Evolutionary conservation across 2,329 filamentous ascomycete genomes (phyloP).

Genomic region (Claviceps digitariae): DNA sequence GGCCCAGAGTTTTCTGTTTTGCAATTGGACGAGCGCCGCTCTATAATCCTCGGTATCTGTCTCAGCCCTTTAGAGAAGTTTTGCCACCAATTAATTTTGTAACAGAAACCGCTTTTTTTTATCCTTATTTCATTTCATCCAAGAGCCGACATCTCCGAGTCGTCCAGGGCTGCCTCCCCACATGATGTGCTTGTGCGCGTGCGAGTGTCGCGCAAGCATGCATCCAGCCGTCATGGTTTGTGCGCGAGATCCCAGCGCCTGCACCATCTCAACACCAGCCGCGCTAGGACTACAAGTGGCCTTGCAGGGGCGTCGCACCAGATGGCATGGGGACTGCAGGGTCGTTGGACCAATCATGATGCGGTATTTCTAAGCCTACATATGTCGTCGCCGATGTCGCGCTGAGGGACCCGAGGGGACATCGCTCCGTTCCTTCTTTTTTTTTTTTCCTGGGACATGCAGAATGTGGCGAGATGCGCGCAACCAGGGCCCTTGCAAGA

Average conservation of each 20-base stretch:
- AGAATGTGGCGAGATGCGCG: background rate
- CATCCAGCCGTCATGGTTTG: slow-evolving; percentile 4
- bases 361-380: slow-evolving; percentile 15
- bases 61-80: slow-evolving; percentile 9
- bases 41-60: slow-evolving; percentile 13
- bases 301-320: background rate
- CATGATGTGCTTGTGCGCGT: slow-evolving; percentile 9
- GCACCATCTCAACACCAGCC: background rate
- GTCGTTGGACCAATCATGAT: slow-evolving; percentile 17
- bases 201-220: background rate
- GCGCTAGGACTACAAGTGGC: background rate
- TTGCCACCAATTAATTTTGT: slow-evolving; percentile 23
- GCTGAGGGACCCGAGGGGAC: slow-evolving; percentile 4
- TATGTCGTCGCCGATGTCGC: slow-evolving; percentile 18
- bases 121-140: too few relatives aligned
- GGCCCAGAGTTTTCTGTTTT: background rate
- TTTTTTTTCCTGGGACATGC: background rate
- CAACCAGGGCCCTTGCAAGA: slow-evolving; percentile 3
- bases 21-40: slow-evolving; percentile 3
- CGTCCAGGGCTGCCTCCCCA: slow-evolving; percentile 15
- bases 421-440: background rate
- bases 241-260: background rate
- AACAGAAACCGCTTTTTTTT: slow-evolving; percentile 19
- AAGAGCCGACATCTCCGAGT: slow-evolving; percentile 11
- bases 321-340: background rate